phyloP scores from a whole-genome alignment of 2,329 filamentous ascomycete species.

The Alternaria panax region DNA sequence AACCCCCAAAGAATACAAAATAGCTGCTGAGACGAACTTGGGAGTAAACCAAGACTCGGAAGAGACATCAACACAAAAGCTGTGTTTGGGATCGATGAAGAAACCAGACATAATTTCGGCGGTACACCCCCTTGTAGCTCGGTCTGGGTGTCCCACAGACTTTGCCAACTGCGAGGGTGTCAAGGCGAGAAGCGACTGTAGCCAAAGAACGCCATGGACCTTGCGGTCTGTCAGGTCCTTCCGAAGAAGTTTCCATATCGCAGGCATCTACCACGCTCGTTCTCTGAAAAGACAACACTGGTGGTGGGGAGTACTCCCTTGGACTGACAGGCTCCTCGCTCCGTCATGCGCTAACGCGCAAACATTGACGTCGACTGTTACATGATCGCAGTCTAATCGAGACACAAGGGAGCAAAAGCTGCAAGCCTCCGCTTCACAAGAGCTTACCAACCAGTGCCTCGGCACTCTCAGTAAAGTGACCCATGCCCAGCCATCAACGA shows the following conservation, averaged over 20 bases:
- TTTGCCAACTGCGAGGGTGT: background rate
- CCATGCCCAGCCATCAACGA: background rate
- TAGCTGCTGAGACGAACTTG: slow-evolving; percentile 4
- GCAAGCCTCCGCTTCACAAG: slow-evolving; percentile 15
- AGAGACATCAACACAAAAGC: slow-evolving; percentile 3
- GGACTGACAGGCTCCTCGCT: slow-evolving; percentile 11
- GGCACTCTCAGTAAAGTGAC: background rate
- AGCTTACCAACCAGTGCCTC: slow-evolving; percentile 16
- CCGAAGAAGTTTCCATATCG: slow-evolving; percentile 20
- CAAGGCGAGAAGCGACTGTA: slow-evolving; percentile 12
- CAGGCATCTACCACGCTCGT: slow-evolving; percentile 27
- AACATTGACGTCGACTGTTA: background rate
- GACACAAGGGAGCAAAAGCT: slow-evolving; percentile 11
- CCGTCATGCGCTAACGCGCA: slow-evolving; percentile 5
- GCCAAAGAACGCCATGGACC: slow-evolving; percentile 31
- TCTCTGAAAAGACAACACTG: slow-evolving; percentile 27
- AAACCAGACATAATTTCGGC: background rate
- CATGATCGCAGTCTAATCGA: slow-evolving; percentile 5
- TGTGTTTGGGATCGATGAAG: background rate
- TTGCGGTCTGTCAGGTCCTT: slow-evolving; percentile 26
- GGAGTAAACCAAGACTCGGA: slow-evolving; percentile 6
- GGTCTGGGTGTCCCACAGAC: slow-evolving; percentile 3
- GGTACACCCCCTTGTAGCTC: background rate
- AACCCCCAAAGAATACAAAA: slow-evolving; percentile 8
- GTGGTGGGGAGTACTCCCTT: slow-evolving; percentile 20